phyloP scores from a whole-genome alignment of 345 rosid genomes.

The Salix viminalis region DNA sequence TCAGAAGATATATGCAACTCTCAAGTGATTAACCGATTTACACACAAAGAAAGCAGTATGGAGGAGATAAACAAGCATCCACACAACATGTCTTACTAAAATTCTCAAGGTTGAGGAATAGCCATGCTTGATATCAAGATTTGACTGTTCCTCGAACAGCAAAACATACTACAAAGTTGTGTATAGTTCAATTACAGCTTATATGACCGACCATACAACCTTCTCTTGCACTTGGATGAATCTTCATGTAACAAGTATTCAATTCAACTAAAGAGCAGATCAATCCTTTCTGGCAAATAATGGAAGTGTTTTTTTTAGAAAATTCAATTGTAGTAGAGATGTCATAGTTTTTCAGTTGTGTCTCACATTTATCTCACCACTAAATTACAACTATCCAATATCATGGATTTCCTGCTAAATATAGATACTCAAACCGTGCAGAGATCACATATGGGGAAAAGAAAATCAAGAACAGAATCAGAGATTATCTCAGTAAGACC shows the following conservation, averaged over 20 bases:
- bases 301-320: neutral
- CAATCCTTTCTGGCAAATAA: neutral
- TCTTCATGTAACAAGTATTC: neutral
- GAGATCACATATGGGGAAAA: neutral
- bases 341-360: neutral
- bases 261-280: constrained; percentile 1
- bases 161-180: neutral
- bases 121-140: neutral
- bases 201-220: neutral
- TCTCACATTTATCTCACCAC: neutral
- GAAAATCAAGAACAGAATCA: neutral
- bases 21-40: neutral
- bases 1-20: neutral
- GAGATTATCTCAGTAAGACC: neutral
- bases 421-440: neutral
- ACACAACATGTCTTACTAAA: neutral
- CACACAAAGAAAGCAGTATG: neutral
- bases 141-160: neutral
- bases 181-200: neutral
- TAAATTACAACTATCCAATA: neutral
- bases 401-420: neutral
- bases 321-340: neutral
- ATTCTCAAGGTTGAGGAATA: neutral
- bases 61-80: neutral
- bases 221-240: neutral